Conservation (phyloP, 495 filamentous ascomycete genomes). For the Penicillium tannophilum region DNA sequence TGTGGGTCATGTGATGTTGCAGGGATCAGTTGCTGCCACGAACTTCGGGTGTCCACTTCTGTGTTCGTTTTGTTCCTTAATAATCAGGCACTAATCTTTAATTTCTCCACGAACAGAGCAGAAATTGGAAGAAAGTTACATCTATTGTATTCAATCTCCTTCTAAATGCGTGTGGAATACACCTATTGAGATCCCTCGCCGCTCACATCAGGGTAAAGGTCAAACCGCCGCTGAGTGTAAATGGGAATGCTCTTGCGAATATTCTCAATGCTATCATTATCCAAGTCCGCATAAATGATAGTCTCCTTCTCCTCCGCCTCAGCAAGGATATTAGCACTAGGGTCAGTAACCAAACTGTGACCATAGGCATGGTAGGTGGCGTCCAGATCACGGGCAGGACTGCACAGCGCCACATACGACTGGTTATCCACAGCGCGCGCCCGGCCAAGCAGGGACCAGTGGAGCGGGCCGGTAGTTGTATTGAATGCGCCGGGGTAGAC, state of each 20-base stretch:
- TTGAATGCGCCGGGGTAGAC: constrained; percentile 97
- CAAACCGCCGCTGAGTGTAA: constrained; percentile 82
- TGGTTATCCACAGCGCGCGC: constrained; percentile 94
- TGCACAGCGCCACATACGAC: constrained; percentile 89
- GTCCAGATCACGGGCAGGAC: constrained; percentile 77
- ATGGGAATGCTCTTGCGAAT: constrained; percentile 85
- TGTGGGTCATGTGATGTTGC: not conserved
- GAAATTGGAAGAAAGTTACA: not conserved
- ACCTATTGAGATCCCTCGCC: constrained; percentile 21
- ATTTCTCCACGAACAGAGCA: no score
- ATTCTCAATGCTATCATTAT: constrained; percentile 69
- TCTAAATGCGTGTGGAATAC: not conserved
- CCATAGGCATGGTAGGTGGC: constrained; percentile 89
- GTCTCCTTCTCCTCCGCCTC: constrained; percentile 76
- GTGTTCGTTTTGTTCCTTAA: not conserved
- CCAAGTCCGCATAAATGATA: constrained; percentile 75
- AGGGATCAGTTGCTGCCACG: not conserved
- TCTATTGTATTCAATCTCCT: not conserved
- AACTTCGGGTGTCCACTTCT: constrained; percentile 13
- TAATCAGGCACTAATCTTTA: not conserved
- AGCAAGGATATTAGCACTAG: constrained; percentile 77
- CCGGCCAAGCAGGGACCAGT: constrained; percentile 83
- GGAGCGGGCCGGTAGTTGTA: constrained; percentile 84
- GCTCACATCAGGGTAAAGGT: constrained; percentile 93
- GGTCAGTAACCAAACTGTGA: constrained; percentile 84